Base-by-base conservation (phyloP, 2,329 filamentous ascomycete genomes). In the Alternaria hordeiaustralica region DNA sequence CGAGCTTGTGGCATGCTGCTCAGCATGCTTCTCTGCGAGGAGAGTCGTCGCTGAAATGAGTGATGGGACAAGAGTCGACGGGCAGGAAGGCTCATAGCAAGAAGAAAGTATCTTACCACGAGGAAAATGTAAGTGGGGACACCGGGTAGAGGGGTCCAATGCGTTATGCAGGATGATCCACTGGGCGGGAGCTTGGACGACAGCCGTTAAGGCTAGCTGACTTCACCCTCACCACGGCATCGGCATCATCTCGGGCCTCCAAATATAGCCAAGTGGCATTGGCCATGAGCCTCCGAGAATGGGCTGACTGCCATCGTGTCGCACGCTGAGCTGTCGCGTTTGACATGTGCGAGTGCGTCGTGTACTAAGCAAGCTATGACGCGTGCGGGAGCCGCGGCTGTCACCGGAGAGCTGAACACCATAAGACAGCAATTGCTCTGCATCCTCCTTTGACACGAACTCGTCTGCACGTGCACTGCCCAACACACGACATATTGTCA, bases 1-100 rank as follows among this genome's bases (percentile, higher is more conserved):
- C 71, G 71, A 51, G 74, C 68, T 64, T 72, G 73, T 28, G 72
- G 67, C 75, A 77, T 78, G 66, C 68, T 75, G 69, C 69, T 68
- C 66, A 67, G 69, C 58, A 70, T 71, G 60, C 70, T 64, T 65
- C 64, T 60, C 55, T 63, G 68, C 58, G 57, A 53, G 30, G 56
- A 55, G 44, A 64, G 58, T 47, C 60, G 55, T 59, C 64, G 57
- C 47, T 33, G 25, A 23, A 50, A 57, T 49, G 57, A 55, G 28
- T 67, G 61, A 63, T 46, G 64, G 50, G 57, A 63, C 54, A 68
- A 60, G 41, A 65, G 33, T 57, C 66, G 68, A 63, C 65, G 51
- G 55, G 59, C 57, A 45, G 60, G 58, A 43, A 57, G 54, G 25
- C 56, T 64, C 68, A 72, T 68, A 49, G 64, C 68, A 71, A 68